Conservation (phyloP, 768 basidiomycete genomes). For the Agaricus blazei region DNA sequence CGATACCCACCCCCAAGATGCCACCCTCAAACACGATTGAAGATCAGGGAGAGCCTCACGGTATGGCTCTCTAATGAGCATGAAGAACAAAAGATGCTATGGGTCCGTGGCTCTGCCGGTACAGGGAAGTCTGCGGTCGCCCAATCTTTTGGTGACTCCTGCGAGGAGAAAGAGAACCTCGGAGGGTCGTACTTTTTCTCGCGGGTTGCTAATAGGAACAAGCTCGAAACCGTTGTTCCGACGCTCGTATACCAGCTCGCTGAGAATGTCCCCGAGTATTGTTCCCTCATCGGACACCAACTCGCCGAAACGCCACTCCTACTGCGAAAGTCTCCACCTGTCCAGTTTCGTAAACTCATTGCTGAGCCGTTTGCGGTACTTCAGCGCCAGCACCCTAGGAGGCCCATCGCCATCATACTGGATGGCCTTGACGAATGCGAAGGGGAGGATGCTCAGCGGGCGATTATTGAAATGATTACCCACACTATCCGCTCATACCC, state of each 20-base stretch:
- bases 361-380: not conserved
- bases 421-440: constrained; percentile 6
- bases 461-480: too few relatives aligned
- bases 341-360: constrained; percentile 1
- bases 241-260: constrained; percentile 2
- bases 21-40: too few relatives aligned
- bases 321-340: not conserved
- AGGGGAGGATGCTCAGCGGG: not conserved
- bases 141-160: not conserved
- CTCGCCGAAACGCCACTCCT: not conserved
- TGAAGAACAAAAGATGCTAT: not conserved
- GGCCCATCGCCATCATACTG: not conserved
- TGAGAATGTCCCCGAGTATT: not conserved
- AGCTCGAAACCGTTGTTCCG: not conserved
- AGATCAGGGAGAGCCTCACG: not conserved
- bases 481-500: too few relatives aligned
- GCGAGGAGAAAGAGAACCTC: not conserved
- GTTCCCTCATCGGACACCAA: not conserved
- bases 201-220: not conserved
- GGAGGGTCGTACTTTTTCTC: constrained; percentile 4
- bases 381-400: not conserved
- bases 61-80: not conserved
- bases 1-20: not conserved
- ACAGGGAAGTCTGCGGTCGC: constrained; percentile 8
- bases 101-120: constrained; percentile 7